Evolutionary conservation across 768 basidiomycete genomes (phyloP).

Genomic region (Mycena filopes): DNA sequence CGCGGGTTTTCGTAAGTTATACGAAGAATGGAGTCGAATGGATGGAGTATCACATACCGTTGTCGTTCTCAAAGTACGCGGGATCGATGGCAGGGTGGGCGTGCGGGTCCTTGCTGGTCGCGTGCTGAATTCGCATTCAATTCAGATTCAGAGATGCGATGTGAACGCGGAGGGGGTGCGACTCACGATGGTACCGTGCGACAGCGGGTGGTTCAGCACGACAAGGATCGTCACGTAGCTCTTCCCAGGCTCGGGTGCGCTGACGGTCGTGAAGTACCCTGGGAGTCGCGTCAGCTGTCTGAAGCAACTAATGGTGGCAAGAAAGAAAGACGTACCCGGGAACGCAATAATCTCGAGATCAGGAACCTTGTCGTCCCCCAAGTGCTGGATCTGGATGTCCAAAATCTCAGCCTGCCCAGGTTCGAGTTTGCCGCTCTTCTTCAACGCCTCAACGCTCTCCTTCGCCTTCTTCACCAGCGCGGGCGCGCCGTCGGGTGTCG

Average conservation of each 20-base stretch:
- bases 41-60: slow-evolving; percentile 40
- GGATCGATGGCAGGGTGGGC: slow-evolving; percentile 53
- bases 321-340: slow-evolving; percentile 31
- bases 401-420: slow-evolving; percentile 34
- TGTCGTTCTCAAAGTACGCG: slow-evolving; percentile 53
- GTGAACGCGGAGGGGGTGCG: too few species aligned
- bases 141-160: too few species aligned
- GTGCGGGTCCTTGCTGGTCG: slow-evolving; percentile 44
- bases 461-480: slow-evolving; percentile 35
- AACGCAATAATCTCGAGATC: slow-evolving; percentile 39
- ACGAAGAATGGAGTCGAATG: too few species aligned
- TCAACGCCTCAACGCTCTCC: slow-evolving; percentile 37
- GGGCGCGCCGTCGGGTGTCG: slow-evolving; percentile 32
- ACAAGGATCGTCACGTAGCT: too few species aligned
- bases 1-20: too few species aligned
- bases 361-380: slow-evolving; percentile 29
- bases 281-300: too few species aligned
- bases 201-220: too few species aligned
- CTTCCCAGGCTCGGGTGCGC: too few species aligned
- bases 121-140: slow-evolving; percentile 38
- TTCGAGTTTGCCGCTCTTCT: neutral
- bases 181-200: too few species aligned
- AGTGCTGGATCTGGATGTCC: neutral
- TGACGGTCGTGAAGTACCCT: too few species aligned
- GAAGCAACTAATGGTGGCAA: too few species aligned